These are phyloP conservation scores for Beauveria australis DNA, from an alignment of 2,329 filamentous ascomycete species.

Conservation along the genomic window DNA sequence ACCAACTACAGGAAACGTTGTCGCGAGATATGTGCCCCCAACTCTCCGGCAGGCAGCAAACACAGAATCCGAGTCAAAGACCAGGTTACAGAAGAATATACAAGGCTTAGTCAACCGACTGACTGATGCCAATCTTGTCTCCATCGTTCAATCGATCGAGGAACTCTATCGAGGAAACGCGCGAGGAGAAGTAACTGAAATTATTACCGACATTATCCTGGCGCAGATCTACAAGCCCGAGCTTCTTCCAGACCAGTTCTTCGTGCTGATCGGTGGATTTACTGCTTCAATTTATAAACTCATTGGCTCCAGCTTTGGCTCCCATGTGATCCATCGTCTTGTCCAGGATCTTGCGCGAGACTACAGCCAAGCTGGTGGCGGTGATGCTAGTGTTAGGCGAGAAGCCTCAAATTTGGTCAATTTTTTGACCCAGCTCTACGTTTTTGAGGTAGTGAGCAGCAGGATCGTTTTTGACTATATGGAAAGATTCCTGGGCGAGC, in stretches of 20 bases:
- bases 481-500: constrained; percentile 61
- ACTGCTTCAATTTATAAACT: constrained; percentile 81
- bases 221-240: constrained; percentile 73
- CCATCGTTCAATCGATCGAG: constrained; percentile 75
- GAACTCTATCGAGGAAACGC: constrained; percentile 76
- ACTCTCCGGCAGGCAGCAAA: constrained; percentile 61
- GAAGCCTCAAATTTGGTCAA: constrained; percentile 65
- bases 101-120: constrained; percentile 89
- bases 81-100: constrained; percentile 66
- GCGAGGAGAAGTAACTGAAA: constrained; percentile 79
- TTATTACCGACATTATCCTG: constrained; percentile 68
- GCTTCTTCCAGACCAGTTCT: constrained; percentile 74
- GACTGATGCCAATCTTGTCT: constrained; percentile 81
- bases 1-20: constrained; percentile 42
- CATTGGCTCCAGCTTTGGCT: constrained; percentile 81
- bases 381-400: constrained; percentile 29
- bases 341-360: constrained; percentile 66
- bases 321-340: constrained; percentile 71
- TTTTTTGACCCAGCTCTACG: constrained; percentile 80
- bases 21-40: constrained; percentile 79
- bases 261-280: constrained; percentile 86
- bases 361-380: constrained; percentile 39
- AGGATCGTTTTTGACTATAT: constrained; percentile 88
- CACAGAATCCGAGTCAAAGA: constrained; percentile 58
- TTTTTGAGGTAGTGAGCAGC: constrained; percentile 78